Percentiles rank a stretch among this genome's conserved stretches.
phyloP scores from a whole-genome alignment of 2,329 filamentous ascomycete genomes.

The Nigrograna mackinnonii region DNA sequence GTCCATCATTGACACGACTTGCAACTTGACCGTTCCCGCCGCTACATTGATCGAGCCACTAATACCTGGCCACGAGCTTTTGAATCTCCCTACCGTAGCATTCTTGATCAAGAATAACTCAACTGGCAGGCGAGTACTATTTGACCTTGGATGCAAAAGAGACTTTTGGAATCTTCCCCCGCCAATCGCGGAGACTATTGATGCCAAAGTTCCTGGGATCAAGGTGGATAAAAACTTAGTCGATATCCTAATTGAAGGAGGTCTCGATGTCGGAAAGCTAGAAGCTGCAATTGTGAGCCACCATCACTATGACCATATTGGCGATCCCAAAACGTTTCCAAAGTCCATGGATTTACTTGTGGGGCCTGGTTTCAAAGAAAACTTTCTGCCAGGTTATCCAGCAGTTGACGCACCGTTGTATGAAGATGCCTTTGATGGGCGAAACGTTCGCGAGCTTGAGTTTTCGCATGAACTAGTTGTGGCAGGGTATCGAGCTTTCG shows the following conservation, averaged over 20 bases:
- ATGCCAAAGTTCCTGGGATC: not conserved
- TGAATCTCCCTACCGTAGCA: not conserved
- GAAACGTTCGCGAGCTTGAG: not conserved
- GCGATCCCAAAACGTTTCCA: conserved; percentile 51
- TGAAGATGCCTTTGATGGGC: not conserved
- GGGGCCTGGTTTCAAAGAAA: conserved; percentile 53
- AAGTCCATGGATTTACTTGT: conserved; percentile 50
- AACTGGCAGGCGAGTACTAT: not conserved
- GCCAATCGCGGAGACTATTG: not conserved
- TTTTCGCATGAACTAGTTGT: too few relatives aligned
- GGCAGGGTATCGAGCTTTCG: conserved; percentile 48
- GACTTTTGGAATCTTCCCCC: not conserved
- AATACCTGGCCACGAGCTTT: not conserved
- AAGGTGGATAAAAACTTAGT: not conserved
- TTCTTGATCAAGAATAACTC: not conserved
- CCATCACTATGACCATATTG: conserved; percentile 50
- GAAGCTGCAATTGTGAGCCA: conserved; percentile 3
- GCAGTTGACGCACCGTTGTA: not conserved
- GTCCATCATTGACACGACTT: too few relatives aligned
- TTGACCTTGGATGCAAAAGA: not conserved
- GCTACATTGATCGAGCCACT: too few relatives aligned
- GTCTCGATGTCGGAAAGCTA: not conserved
- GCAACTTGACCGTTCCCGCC: too few relatives aligned
- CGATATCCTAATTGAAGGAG: not conserved
- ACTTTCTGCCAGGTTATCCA: conserved; percentile 51